phyloP scores from a whole-genome alignment of 768 basidiomycete genomes.

The Boletus subcaerulescens region DNA sequence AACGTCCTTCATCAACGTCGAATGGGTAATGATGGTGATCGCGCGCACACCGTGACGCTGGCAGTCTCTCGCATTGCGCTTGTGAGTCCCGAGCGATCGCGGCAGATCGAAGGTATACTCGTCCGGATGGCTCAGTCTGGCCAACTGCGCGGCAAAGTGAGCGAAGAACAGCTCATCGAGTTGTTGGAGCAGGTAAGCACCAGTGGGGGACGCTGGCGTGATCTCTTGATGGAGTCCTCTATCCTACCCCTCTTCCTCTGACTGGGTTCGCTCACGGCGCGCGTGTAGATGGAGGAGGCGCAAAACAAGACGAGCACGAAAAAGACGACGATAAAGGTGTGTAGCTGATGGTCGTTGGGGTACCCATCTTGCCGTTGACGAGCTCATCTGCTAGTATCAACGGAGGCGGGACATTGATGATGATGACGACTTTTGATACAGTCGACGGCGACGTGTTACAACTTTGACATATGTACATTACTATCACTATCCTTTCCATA shows the following conservation, averaged over 20 bases:
- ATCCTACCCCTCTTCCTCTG: neutral
- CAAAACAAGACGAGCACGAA: slow-evolving; percentile 46
- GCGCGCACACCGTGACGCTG: neutral
- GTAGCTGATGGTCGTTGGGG: neutral
- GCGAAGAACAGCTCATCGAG: slow-evolving; percentile 79
- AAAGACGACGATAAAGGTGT: slow-evolving; percentile 62
- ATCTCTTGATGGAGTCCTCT: neutral
- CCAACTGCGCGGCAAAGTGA: slow-evolving; percentile 72
- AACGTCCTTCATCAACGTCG: neutral
- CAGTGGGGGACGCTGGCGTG: neutral
- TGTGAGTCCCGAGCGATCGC: slow-evolving; percentile 78
- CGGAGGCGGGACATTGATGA: slow-evolving; percentile 66
- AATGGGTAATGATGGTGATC: neutral
- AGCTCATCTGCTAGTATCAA: slow-evolving; percentile 45
- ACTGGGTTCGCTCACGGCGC: slow-evolving; percentile 3
- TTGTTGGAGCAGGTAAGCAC: slow-evolving; percentile 74
- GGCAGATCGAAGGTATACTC: slow-evolving; percentile 76
- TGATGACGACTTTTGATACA: slow-evolving; percentile 49
- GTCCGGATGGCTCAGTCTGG: slow-evolving; percentile 82
- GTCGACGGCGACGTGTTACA: neutral
- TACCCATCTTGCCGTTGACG: neutral
- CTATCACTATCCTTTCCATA: neutral
- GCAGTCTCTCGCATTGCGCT: slow-evolving; percentile 84
- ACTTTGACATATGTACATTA: neutral
- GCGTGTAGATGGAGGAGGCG: slow-evolving; percentile 51